phyloP scores from a whole-genome alignment of 441 rosid genomes.

The Mallotus repandus region DNA sequence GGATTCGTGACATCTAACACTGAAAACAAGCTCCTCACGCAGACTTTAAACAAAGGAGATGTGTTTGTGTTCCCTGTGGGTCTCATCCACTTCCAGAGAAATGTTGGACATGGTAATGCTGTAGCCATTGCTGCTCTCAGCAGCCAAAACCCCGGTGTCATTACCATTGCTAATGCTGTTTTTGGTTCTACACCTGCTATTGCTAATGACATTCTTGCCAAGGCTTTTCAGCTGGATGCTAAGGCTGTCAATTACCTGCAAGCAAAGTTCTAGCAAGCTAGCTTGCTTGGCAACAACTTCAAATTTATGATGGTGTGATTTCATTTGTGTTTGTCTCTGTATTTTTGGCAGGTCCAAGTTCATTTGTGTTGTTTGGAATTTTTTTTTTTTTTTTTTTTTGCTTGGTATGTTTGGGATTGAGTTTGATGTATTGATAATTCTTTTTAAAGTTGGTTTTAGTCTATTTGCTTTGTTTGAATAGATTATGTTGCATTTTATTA shows the following conservation, averaged over 20 bases:
- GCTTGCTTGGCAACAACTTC: background rate
- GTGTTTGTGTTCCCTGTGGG: conserved; percentile 24
- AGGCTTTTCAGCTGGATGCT: conserved; percentile 32
- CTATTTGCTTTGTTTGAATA: too few relatives aligned
- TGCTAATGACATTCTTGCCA: conserved; percentile 25
- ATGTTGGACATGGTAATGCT: conserved; percentile 23
- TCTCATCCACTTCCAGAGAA: conserved; percentile 31
- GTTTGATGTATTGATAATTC: too few relatives aligned
- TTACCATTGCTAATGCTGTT: conserved; percentile 28
- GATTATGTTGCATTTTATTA: too few relatives aligned
- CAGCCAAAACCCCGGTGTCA: conserved; percentile 36
- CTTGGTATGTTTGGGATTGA: background rate
- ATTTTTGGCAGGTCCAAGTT: background rate
- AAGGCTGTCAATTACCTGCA: conserved; percentile 14
- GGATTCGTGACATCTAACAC: conserved; percentile 39
- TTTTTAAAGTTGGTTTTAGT: too few relatives aligned
- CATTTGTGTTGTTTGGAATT: background rate
- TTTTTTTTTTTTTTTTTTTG: background rate
- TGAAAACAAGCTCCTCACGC: conserved; percentile 24
- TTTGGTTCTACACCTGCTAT: conserved; percentile 28
- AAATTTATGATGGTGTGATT: background rate
- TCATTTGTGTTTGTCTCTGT: background rate
- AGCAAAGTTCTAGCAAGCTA: conserved; percentile 18
- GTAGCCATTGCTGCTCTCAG: conserved; percentile 23
- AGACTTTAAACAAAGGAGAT: conserved; percentile 28